Evolutionary conservation across 2,329 filamentous ascomycete species (phyloP).

Genomic region (Pseudopithomyces chartarum): DNA sequence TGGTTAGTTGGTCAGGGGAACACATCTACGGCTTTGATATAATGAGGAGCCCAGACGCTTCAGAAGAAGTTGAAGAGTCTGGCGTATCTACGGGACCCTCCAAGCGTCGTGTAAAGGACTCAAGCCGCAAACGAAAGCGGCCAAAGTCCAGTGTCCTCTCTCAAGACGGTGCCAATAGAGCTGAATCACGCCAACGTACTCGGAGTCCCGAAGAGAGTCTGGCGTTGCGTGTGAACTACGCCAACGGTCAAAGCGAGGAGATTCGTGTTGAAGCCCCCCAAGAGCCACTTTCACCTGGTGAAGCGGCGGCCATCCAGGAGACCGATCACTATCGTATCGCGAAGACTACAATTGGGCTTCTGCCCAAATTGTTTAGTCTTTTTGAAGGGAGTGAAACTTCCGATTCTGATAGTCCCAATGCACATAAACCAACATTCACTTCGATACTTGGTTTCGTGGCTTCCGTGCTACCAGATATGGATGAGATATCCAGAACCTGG

Average conservation of each 20-base stretch:
- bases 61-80: conserved; percentile 43
- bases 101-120: conserved; percentile 32
- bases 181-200: conserved; percentile 55
- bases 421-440: conserved; percentile 51
- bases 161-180: conserved; percentile 49
- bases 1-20: conserved; percentile 72
- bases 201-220: conserved; percentile 52
- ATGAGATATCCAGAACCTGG: conserved; percentile 61
- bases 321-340: conserved; percentile 63
- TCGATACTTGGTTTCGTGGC: conserved; percentile 46
- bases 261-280: conserved; percentile 53
- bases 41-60: conserved; percentile 61
- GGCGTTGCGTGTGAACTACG: conserved; percentile 62
- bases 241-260: conserved; percentile 64
- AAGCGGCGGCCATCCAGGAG: conserved; percentile 55
- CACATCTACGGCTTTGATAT: conserved; percentile 71
- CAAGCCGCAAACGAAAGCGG: conserved; percentile 62
- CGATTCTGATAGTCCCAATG: conserved; percentile 25
- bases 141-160: conserved; percentile 45
- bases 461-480: conserved; percentile 59
- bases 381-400: conserved; percentile 20
- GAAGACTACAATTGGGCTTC: conserved; percentile 58
- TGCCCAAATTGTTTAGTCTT: conserved; percentile 61
- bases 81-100: conserved; percentile 20
- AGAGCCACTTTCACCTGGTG: conserved; percentile 40